These are phyloP conservation scores for Phytophthora pisi DNA, from an alignment of 352 stramenopile genomes.

Conservation along the genomic window DNA sequence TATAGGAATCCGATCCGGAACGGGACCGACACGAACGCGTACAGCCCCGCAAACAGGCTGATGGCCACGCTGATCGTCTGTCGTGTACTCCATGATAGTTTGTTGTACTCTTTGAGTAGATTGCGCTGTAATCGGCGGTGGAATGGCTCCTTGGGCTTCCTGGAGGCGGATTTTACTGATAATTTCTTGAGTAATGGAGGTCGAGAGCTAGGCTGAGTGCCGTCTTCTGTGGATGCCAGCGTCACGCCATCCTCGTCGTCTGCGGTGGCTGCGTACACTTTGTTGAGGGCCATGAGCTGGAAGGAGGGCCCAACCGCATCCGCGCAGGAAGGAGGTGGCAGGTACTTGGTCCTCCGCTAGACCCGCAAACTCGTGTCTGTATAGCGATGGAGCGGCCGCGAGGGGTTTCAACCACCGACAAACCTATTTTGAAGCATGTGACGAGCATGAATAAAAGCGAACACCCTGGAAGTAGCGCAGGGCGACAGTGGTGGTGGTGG, in stretches of 20 bases:
- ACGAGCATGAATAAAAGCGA: background rate
- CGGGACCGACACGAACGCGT: constrained; percentile 57
- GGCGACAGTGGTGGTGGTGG: no score
- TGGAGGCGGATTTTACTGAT: background rate
- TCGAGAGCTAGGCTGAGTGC: background rate
- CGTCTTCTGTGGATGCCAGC: background rate
- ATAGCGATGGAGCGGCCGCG: background rate
- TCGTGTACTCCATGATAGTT: constrained; percentile 49
- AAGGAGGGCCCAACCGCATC: background rate
- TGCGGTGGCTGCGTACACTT: constrained; percentile 2
- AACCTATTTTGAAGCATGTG: background rate
- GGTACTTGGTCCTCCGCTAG: background rate
- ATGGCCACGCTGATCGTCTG: constrained; percentile 39
- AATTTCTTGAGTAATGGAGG: constrained; percentile 3
- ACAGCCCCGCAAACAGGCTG: constrained; percentile 37
- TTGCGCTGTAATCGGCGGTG: background rate
- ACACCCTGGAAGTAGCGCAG: background rate
- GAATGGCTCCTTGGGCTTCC: background rate
- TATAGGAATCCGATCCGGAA: constrained; percentile 67
- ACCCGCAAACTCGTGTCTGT: background rate
- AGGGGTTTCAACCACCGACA: background rate
- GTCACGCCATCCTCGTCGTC: constrained; percentile 1
- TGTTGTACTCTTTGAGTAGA: constrained; percentile 1
- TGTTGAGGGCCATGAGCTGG: background rate
- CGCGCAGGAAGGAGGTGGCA: background rate